Evolutionary conservation across 768 basidiomycete species (phyloP).

Genomic region (Russula abietina): DNA sequence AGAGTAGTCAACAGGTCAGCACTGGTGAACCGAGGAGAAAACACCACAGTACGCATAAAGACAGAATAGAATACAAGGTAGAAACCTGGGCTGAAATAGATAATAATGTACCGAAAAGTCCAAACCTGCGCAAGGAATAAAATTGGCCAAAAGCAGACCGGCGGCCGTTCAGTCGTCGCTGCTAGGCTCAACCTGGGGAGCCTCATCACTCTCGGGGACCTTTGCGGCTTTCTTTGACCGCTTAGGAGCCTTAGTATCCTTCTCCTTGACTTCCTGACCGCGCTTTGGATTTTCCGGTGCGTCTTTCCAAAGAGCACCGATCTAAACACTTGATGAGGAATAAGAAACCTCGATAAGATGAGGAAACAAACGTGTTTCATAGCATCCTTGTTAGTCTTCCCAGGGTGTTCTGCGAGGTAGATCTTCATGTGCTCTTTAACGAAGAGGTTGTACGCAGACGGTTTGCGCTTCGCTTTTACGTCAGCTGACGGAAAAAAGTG

Average conservation of each 20-base stretch:
- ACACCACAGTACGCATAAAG: constrained; percentile 1
- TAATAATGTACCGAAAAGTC: constrained; percentile 4
- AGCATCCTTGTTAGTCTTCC: constrained; percentile 45
- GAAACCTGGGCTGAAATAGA: not conserved
- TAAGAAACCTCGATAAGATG: not conserved
- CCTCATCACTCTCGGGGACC: constrained; percentile 5
- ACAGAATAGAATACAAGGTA: constrained; percentile 11
- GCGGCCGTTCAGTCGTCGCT: constrained; percentile 24
- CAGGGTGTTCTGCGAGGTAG: constrained; percentile 52
- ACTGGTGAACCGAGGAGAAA: not conserved
- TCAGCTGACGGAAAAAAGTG: constrained; percentile 2
- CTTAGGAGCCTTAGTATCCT: constrained; percentile 38
- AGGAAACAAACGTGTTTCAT: constrained; percentile 39
- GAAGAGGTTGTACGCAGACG: constrained; percentile 53
- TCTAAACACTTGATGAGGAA: constrained; percentile 33
- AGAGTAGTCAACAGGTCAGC: not conserved
- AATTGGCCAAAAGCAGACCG: not conserved
- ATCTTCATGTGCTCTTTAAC: constrained; percentile 51
- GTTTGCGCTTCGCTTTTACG: constrained; percentile 49
- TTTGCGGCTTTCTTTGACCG: constrained; percentile 15
- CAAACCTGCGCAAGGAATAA: not conserved
- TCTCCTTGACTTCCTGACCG: constrained; percentile 46
- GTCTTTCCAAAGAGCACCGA: constrained; percentile 51
- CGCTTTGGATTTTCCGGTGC: constrained; percentile 61
- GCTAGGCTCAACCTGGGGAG: constrained; percentile 19